Evolutionary conservation across 257 asterid species (phyloP).

Genomic region (Fraxinus quadrangulata): DNA sequence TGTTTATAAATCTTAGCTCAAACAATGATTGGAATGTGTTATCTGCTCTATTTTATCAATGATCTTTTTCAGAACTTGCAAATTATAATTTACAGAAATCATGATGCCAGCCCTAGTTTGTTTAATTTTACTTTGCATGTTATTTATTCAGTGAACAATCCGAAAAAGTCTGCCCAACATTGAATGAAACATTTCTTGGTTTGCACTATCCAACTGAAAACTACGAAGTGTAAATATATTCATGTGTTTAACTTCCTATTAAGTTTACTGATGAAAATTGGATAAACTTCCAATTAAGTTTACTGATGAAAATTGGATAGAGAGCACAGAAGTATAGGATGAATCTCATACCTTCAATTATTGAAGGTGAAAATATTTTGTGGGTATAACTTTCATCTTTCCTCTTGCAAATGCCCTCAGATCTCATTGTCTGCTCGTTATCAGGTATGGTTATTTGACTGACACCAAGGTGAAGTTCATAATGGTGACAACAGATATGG

Average conservation of each 20-base stretch:
- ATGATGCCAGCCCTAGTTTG: not conserved
- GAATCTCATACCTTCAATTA: not conserved
- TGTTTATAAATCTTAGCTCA: not conserved
- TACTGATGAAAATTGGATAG: too few species aligned
- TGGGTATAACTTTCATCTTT: conserved; percentile 10
- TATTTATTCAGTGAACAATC: conserved; percentile 87
- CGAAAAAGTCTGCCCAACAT: conserved; percentile 85
- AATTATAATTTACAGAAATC: conserved; percentile 19
- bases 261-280: not conserved
- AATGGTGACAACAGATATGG: conserved; percentile 94
- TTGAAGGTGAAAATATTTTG: not conserved
- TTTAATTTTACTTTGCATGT: conserved; percentile 1
- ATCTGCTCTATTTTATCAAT: not conserved
- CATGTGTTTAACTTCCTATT: not conserved
- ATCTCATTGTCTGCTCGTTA: conserved; percentile 26
- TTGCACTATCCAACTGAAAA: conserved; percentile 95
- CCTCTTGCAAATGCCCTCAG: conserved; percentile 13
- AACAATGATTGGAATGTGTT: not conserved
- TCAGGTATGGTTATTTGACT: conserved; percentile 94
- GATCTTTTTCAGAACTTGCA: not conserved
- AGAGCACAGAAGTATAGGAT: not conserved
- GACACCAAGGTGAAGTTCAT: conserved; percentile 97
- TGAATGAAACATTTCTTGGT: conserved; percentile 96
- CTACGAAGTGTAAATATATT: conserved; percentile 86
- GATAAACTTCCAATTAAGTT: too few species aligned